A percentile compares a stretch with the other conserved stretches of the same genome.
Conservation (phyloP, 2,329 filamentous ascomycete species). For the Corynespora cassiicola region DNA sequence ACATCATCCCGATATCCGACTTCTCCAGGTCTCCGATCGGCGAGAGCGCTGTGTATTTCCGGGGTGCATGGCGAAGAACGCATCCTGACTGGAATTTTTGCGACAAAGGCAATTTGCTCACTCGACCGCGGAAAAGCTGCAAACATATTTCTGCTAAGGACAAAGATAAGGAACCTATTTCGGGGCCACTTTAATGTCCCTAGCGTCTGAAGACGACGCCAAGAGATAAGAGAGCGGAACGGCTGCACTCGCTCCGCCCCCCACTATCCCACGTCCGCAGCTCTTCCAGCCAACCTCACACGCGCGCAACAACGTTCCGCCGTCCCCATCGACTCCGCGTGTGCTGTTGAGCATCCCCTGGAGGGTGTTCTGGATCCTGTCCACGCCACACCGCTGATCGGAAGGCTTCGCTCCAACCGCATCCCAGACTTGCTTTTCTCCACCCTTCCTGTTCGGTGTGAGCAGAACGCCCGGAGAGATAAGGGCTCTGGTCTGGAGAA, state of each 20-base stretch:
- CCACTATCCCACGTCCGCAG: slow-evolving; percentile 37
- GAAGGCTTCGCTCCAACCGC: slow-evolving; percentile 14
- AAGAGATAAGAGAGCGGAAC: slow-evolving; percentile 44
- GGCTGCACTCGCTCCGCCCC: slow-evolving; percentile 27
- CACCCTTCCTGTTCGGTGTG: slow-evolving; percentile 13
- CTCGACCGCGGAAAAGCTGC: slow-evolving; percentile 40
- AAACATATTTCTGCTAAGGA: slow-evolving; percentile 29
- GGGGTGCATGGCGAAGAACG: slow-evolving; percentile 7
- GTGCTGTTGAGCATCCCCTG: slow-evolving; percentile 11
- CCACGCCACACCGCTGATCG: slow-evolving; percentile 25
- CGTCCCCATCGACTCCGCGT: slow-evolving; percentile 10
- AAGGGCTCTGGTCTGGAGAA: slow-evolving; percentile 33
- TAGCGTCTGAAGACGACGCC: slow-evolving; percentile 29
- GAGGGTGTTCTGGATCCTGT: slow-evolving; percentile 10
- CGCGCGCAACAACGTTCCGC: slow-evolving; percentile 22
- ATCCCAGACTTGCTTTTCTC: slow-evolving; percentile 22
- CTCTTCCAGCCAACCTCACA: slow-evolving; percentile 19
- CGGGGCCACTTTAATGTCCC: slow-evolving; percentile 17
- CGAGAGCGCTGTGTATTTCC: slow-evolving; percentile 11
- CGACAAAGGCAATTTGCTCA: slow-evolving; percentile 32
- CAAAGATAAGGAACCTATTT: slow-evolving; percentile 36
- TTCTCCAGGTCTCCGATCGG: slow-evolving; percentile 6
- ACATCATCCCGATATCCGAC: neutral
- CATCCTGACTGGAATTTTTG: slow-evolving; percentile 6
- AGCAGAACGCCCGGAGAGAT: slow-evolving; percentile 28